phyloP scores from a whole-genome alignment of 2,329 filamentous ascomycete species.

The Alternaria longipes region DNA sequence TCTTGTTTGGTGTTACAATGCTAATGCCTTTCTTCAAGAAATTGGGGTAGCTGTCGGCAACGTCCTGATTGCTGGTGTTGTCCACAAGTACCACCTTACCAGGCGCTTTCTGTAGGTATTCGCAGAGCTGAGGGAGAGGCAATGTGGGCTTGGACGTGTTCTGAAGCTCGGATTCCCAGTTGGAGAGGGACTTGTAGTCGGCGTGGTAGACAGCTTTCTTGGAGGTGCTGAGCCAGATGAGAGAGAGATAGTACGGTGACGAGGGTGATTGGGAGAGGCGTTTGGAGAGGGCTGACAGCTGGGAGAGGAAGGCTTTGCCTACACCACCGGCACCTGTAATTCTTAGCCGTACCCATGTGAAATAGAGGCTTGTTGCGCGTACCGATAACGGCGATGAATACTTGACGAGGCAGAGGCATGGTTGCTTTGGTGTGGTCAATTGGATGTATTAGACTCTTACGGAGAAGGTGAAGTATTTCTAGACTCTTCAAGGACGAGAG shows the following conservation, averaged over 20 bases:
- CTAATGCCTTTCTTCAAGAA: conserved; percentile 85
- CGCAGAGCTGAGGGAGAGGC: conserved; percentile 73
- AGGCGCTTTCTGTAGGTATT: conserved; percentile 80
- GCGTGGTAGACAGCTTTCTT: conserved; percentile 80
- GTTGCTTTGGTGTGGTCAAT: conserved; percentile 4
- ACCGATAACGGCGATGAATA: conserved; percentile 61
- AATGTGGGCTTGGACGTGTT: conserved; percentile 72
- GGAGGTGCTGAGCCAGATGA: conserved; percentile 87
- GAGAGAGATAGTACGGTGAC: conserved; percentile 73
- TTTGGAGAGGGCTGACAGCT: conserved; percentile 74
- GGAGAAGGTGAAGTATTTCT: neutral
- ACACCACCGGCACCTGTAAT: conserved; percentile 85
- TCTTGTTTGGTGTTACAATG: conserved; percentile 98
- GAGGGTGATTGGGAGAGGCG: conserved; percentile 63
- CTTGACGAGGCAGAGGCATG: conserved; percentile 55
- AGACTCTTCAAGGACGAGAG: neutral
- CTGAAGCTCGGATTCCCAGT: conserved; percentile 68
- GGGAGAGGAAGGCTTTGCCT: conserved; percentile 87
- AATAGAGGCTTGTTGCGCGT: conserved; percentile 6
- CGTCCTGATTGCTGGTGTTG: conserved; percentile 90
- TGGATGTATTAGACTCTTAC: conserved; percentile 1
- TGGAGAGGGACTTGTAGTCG: conserved; percentile 73
- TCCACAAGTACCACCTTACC: conserved; percentile 86
- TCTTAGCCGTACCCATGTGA: conserved; percentile 15
- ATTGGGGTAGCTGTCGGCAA: conserved; percentile 83